A percentile compares a stretch with the other conserved stretches of the same genome.
Conservation (phyloP, 768 basidiomycete genomes). For the Neoboletus magnificus region DNA sequence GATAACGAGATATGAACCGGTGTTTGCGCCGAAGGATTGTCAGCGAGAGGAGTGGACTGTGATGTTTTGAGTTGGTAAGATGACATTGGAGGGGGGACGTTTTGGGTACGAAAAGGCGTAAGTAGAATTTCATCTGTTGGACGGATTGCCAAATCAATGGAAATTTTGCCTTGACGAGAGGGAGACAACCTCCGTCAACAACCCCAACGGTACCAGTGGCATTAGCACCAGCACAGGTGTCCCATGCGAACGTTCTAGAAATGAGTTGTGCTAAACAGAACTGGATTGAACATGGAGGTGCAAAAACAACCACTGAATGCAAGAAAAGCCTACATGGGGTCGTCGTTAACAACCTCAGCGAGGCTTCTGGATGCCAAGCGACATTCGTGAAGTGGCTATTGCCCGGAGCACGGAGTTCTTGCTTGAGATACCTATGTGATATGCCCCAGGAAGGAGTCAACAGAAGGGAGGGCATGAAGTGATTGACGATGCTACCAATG, state of each 20-base stretch:
- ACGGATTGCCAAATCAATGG: neutral
- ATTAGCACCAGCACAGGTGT: slow-evolving; percentile 68
- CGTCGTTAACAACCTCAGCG: slow-evolving; percentile 61
- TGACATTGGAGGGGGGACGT: slow-evolving; percentile 98
- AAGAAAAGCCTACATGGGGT: slow-evolving; percentile 52
- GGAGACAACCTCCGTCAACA: slow-evolving; percentile 76
- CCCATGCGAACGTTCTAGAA: slow-evolving; percentile 70
- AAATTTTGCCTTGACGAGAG: neutral
- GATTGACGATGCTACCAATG: slow-evolving; percentile 60
- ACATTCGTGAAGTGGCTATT: slow-evolving; percentile 66
- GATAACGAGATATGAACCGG: slow-evolving; percentile 72
- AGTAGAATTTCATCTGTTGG: slow-evolving; percentile 66
- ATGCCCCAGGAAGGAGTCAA: slow-evolving; percentile 5
- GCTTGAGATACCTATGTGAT: slow-evolving; percentile 80
- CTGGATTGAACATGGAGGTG: neutral
- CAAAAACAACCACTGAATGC: neutral
- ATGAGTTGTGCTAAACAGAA: slow-evolving; percentile 47
- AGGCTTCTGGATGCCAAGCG: slow-evolving; percentile 84
- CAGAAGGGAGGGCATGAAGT: neutral
- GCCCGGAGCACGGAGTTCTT: slow-evolving; percentile 62
- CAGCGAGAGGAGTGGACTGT: neutral
- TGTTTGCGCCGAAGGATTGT: slow-evolving; percentile 14
- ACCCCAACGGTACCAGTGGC: slow-evolving; percentile 89
- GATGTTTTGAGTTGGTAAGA: slow-evolving; percentile 46
- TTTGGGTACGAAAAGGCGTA: slow-evolving; percentile 91